Base-by-base conservation (phyloP, 2,329 filamentous ascomycete species). In the Nannizzia gypsea region DNA sequence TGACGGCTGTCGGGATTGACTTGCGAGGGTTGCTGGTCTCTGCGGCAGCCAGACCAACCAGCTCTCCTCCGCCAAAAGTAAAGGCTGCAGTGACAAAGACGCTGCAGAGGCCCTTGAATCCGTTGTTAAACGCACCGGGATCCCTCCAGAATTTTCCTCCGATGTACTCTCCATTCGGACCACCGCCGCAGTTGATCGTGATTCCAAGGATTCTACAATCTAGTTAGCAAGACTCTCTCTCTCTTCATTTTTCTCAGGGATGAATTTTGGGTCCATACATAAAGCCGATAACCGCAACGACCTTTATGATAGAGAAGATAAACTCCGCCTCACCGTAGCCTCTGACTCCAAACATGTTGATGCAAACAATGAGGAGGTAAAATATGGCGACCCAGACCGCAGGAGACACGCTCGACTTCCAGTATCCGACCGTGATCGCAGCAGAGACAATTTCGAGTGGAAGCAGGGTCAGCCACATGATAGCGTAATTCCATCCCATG, bases 401-500 rank as follows among this genome's bases (percentile, higher is more conserved):
- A 63, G 85, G 84, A 28, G 84, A 81, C 59, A 90, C 73, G 34
- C 72, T 65, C 0, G 80, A 71, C 58, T 84, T 83, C 90, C 90
- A 96, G 69, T 88, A 95, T 34, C 85, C 80, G 59, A 95, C 85
- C 0, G 90, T 95, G 22, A 95, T 83, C 2, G 89, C 87, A 1
- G 90, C 90, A 1, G 90, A 88, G 63, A 95, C 89, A 60, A 96
- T 87, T 72, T 96, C 90, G 40, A 95, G 78, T 0, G 90, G 90
- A 34, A 96, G 74, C 0, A 91, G 84, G 38, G 90, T 81, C 1
- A 95, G 80, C 91, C 91, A 96, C 74, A 95, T 88, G 65, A 96
- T 72, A 3, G 88, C 89, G 71, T 96, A 95, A 68, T 95, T 95
- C 90, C 90, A 95, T 15, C 90, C 90, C 88, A 96, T 95, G 54